These are phyloP conservation scores for Aciculoconidium aculeatum DNA, from an alignment of 805 yeast species.

Conservation along the genomic window DNA sequence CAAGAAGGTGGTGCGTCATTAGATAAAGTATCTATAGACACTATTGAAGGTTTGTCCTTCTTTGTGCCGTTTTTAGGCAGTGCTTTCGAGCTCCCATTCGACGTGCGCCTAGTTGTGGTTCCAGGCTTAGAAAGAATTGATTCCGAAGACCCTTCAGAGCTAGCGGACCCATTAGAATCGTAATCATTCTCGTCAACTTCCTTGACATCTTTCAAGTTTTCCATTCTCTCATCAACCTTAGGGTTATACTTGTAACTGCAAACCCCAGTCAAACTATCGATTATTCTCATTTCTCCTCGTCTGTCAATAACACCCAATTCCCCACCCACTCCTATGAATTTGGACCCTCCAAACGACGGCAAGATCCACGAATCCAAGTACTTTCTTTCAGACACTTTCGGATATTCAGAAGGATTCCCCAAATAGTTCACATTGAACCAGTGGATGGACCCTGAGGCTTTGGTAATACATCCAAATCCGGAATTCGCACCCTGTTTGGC, in stretches of 20 bases:
- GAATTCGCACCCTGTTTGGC: constrained; percentile 18
- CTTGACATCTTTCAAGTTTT: too few species aligned
- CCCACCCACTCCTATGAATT: constrained; percentile 22
- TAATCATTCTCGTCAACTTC: too few species aligned
- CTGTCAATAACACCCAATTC: constrained; percentile 29
- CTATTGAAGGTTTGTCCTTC: too few species aligned
- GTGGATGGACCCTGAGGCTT: constrained; percentile 54
- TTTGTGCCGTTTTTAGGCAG: too few species aligned
- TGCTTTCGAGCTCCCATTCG: too few species aligned
- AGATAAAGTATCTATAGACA: too few species aligned
- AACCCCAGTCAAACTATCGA: constrained; percentile 34
- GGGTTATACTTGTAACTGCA: constrained; percentile 34
- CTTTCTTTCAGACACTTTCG: constrained; percentile 11
- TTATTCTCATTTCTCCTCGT: constrained; percentile 23
- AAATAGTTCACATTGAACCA: constrained; percentile 47
- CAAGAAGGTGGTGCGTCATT: too few species aligned
- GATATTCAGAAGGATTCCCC: constrained; percentile 27
- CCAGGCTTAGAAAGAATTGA: too few species aligned
- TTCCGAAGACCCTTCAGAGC: too few species aligned
- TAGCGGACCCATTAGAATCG: too few species aligned
- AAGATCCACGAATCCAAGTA: constrained; percentile 41
- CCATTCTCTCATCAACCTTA: constrained; percentile 30
- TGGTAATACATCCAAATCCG: constrained; percentile 49
- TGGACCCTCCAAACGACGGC: constrained; percentile 34
- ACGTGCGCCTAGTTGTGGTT: too few species aligned